Evolutionary conservation across 2,329 filamentous ascomycete genomes (phyloP).

Genomic region (Clonostachys sp.): DNA sequence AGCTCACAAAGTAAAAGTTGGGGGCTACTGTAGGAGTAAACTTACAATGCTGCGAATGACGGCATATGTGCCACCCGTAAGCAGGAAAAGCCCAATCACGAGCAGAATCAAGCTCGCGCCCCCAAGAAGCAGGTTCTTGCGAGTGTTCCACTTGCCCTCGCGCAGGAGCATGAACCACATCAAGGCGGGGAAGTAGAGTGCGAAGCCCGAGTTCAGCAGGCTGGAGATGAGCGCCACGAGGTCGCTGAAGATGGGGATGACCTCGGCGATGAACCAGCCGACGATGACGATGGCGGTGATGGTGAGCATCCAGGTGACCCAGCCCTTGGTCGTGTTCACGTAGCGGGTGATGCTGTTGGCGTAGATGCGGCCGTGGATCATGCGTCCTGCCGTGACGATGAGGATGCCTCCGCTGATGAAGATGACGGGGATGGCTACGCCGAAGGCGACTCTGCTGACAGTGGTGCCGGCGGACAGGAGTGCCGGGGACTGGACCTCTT

Average conservation of each 20-base stretch:
- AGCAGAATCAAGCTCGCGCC: constrained; percentile 10
- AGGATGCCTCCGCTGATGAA: constrained; percentile 66
- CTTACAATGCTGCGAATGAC: constrained; percentile 7
- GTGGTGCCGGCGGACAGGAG: constrained; percentile 53
- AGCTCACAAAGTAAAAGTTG: neutral
- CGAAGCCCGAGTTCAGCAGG: constrained; percentile 35
- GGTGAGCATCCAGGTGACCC: constrained; percentile 51
- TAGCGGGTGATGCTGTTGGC: constrained; percentile 11
- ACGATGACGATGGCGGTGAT: constrained; percentile 44
- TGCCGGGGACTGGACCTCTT: constrained; percentile 56
- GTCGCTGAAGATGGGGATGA: constrained; percentile 67
- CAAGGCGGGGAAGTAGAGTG: constrained; percentile 29
- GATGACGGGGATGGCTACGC: constrained; percentile 63
- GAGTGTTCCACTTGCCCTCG: constrained; percentile 11
- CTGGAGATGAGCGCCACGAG: constrained; percentile 48
- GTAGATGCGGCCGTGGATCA: constrained; percentile 25
- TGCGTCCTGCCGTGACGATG: constrained; percentile 28
- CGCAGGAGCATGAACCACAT: constrained; percentile 30
- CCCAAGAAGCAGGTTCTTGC: constrained; percentile 5
- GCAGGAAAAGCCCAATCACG: constrained; percentile 7
- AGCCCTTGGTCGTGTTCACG: constrained; percentile 17
- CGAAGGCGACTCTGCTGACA: constrained; percentile 59
- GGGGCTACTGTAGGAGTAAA: neutral
- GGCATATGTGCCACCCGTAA: constrained; percentile 6
- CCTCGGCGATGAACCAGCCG: constrained; percentile 35